These are phyloP conservation scores for Monosporascus ibericus DNA, from an alignment of 2,329 filamentous ascomycete species.

Conservation along the genomic window DNA sequence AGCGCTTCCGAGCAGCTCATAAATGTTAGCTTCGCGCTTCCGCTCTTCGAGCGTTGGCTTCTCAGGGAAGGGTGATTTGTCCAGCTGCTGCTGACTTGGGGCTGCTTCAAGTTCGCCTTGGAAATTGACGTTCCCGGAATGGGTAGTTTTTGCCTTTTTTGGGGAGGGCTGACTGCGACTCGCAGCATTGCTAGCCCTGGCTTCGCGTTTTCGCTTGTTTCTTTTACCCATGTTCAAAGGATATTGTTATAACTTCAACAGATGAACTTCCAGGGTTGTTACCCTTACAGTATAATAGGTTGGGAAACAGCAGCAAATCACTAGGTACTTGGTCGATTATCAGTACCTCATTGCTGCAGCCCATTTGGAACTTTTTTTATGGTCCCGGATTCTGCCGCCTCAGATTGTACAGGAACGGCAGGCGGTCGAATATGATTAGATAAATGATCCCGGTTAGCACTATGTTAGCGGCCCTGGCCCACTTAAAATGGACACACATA, in stretches of 20 bases:
- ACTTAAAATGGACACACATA: no score
- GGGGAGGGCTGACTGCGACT: slow-evolving; percentile 25
- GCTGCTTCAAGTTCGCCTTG: slow-evolving; percentile 5
- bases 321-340: not conserved
- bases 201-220: slow-evolving; percentile 36
- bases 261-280: no score
- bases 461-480: no score
- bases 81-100: slow-evolving; percentile 21
- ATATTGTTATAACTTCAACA: not conserved
- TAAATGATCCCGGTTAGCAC: not conserved
- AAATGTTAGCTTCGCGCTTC: slow-evolving; percentile 52
- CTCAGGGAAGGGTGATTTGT: slow-evolving; percentile 46
- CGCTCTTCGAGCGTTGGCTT: slow-evolving; percentile 46
- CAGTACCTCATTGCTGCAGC: not conserved
- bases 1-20: slow-evolving; percentile 56
- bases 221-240: slow-evolving; percentile 27
- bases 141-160: slow-evolving; percentile 31
- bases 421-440: not conserved
- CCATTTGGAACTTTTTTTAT: not conserved
- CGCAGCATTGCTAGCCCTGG: slow-evolving; percentile 20
- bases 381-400: not conserved
- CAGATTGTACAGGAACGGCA: not conserved
- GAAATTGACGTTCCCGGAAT: slow-evolving; percentile 9
- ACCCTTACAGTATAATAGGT: no score
- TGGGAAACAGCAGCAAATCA: no score